phyloP scores from a whole-genome alignment of 2,329 filamentous ascomycete genomes.

The Xylariaceae sp. region DNA sequence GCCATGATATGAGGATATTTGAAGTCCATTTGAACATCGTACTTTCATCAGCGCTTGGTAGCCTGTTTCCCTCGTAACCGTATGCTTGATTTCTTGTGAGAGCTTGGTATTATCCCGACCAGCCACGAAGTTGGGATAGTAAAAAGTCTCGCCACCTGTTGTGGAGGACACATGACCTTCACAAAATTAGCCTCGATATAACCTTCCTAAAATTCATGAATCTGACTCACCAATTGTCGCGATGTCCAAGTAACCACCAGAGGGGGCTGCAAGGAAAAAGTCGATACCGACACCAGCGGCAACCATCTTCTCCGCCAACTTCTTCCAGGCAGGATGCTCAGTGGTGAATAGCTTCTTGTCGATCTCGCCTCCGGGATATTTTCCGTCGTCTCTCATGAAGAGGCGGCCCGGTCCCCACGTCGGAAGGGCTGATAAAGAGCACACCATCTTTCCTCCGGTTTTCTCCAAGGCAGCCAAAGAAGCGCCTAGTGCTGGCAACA shows the following conservation, averaged over 20 bases:
- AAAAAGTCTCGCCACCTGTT: conserved; percentile 95
- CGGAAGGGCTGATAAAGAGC: conserved; percentile 84
- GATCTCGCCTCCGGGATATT: conserved; percentile 82
- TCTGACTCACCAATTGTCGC: conserved; percentile 79
- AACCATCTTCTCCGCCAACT: conserved; percentile 85
- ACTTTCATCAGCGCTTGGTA: conserved; percentile 99
- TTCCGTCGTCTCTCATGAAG: conserved; percentile 86
- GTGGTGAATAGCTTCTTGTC: conserved; percentile 93
- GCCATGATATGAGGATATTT: conserved; percentile 92
- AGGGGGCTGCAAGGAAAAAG: conserved; percentile 92
- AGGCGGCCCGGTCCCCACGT: conserved; percentile 90
- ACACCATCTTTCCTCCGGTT: conserved; percentile 92
- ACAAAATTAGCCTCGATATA: conserved; percentile 28
- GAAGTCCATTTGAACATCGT: conserved; percentile 93
- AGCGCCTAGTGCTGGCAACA: conserved; percentile 84
- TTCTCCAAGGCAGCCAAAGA: conserved; percentile 82
- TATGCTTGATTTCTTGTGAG: conserved; percentile 83
- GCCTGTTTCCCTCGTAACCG: conserved; percentile 87
- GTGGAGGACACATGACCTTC: conserved; percentile 81
- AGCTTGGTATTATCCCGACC: conserved; percentile 86
- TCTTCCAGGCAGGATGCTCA: conserved; percentile 87
- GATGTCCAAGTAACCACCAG: conserved; percentile 90
- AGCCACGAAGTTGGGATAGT: conserved; percentile 94
- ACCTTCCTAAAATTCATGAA: background rate
- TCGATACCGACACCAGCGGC: conserved; percentile 86